Conservation (phyloP, 306 rosid species). For the Cucumis sativus region Cucumber_9930_V3 NC_026655.2:9542501-9543000, state of each 20-base stretch:
- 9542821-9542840: not conserved
- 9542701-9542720: not conserved
- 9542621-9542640: too few species aligned
- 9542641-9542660: not conserved
- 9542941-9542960: conserved; percentile 84
- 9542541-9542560: too few species aligned
- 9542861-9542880: not conserved
- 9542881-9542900: not conserved
- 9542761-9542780: not conserved
- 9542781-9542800: not conserved
- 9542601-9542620: too few species aligned
- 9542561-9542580: too few species aligned
- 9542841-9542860: not conserved
- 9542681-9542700: not conserved
- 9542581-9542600: too few species aligned
- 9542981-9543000: conserved; percentile 73
- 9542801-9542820: not conserved
- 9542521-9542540: too few species aligned
- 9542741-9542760: not conserved
- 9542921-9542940: not conserved
- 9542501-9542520: too few species aligned
- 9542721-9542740: not conserved
- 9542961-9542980: conserved; percentile 80
- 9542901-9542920: not conserved
- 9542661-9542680: not conserved